phyloP scores from a whole-genome alignment of 257 asterid species.

The Linderniella brevidens region DNA sequence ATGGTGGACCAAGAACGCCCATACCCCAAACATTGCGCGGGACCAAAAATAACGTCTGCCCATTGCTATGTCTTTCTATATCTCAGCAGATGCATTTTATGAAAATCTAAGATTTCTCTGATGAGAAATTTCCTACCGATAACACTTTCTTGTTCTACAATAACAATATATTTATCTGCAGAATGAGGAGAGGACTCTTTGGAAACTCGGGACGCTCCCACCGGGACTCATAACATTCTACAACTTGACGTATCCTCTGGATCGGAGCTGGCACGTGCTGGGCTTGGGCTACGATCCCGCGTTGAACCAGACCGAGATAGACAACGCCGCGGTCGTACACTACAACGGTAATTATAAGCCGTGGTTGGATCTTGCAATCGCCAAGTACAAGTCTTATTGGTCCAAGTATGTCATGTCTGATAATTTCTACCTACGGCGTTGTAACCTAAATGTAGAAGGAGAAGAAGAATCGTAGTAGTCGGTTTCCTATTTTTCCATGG shows the following conservation, averaged over 20 bases:
- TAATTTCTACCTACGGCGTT: slow-evolving; percentile 47
- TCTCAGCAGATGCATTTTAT: too few relatives aligned
- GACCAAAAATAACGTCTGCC: too few relatives aligned
- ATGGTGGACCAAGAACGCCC: too few relatives aligned
- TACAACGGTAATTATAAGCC: slow-evolving; percentile 93
- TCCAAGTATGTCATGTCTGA: slow-evolving; percentile 49
- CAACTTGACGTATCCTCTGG: slow-evolving; percentile 77
- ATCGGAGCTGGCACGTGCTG: slow-evolving; percentile 82
- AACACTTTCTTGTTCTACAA: too few relatives aligned
- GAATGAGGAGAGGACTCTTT: slow-evolving; percentile 84
- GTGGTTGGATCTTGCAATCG: slow-evolving; percentile 93
- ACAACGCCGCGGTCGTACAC: slow-evolving; percentile 81
- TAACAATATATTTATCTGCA: slow-evolving; percentile 23
- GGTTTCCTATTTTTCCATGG: too few relatives aligned
- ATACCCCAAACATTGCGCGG: too few relatives aligned
- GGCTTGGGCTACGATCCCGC: slow-evolving; percentile 98
- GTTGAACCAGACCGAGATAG: slow-evolving; percentile 66
- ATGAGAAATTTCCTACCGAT: too few relatives aligned
- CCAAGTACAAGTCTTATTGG: slow-evolving; percentile 79
- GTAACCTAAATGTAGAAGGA: slow-evolving; percentile 14
- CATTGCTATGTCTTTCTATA: too few relatives aligned
- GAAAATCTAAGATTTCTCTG: too few relatives aligned
- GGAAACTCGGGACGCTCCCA: slow-evolving; percentile 95
- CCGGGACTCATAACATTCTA: slow-evolving; percentile 89
- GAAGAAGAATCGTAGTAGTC: too few relatives aligned